These are phyloP conservation scores for Neodidymelliopsis sp. DNA, from an alignment of 2,329 filamentous ascomycete genomes.

Conservation along the genomic window DNA sequence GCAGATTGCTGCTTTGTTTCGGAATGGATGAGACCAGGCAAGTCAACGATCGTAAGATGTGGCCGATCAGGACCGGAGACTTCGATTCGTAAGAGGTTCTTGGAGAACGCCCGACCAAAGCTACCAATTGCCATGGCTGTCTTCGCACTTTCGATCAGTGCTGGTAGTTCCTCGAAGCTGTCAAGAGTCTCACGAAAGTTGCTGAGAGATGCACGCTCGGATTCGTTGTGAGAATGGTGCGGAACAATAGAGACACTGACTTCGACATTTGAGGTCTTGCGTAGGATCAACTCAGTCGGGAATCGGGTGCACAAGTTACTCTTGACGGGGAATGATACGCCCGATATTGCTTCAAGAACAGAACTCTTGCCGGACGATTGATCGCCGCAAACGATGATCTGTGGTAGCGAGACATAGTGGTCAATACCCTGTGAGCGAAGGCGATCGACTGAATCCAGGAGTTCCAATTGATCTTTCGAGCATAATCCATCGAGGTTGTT, in stretches of 20 bases:
- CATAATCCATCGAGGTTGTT: background rate
- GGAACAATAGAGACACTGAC: constrained; percentile 56
- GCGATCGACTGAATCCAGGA: constrained; percentile 62
- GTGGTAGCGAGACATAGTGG: constrained; percentile 46
- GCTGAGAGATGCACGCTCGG: constrained; percentile 21
- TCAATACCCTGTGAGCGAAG: constrained; percentile 45
- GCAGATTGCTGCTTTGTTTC: constrained; percentile 56
- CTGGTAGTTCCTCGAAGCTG: constrained; percentile 39
- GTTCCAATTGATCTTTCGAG: constrained; percentile 43
- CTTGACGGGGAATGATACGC: constrained; percentile 65
- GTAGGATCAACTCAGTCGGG: constrained; percentile 66
- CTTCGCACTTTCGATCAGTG: constrained; percentile 55
- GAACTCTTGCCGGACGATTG: constrained; percentile 44
- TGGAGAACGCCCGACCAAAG: constrained; percentile 23
- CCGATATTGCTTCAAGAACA: constrained; percentile 51
- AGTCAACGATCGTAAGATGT: constrained; percentile 63
- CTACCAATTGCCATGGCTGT: constrained; percentile 60
- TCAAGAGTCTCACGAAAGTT: constrained; percentile 30
- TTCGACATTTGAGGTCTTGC: constrained; percentile 47
- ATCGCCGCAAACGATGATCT: constrained; percentile 42
- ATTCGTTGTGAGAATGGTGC: constrained; percentile 19
- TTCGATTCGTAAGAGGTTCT: constrained; percentile 40
- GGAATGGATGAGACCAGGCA: constrained; percentile 61
- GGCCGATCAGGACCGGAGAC: constrained; percentile 45
- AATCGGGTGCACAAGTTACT: constrained; percentile 66